A percentile compares a stretch with the other conserved stretches of the same genome.
phyloP scores from a whole-genome alignment of 2,329 filamentous ascomycete species.

The Pseudopyrenochaeta lycopersici region DNA sequence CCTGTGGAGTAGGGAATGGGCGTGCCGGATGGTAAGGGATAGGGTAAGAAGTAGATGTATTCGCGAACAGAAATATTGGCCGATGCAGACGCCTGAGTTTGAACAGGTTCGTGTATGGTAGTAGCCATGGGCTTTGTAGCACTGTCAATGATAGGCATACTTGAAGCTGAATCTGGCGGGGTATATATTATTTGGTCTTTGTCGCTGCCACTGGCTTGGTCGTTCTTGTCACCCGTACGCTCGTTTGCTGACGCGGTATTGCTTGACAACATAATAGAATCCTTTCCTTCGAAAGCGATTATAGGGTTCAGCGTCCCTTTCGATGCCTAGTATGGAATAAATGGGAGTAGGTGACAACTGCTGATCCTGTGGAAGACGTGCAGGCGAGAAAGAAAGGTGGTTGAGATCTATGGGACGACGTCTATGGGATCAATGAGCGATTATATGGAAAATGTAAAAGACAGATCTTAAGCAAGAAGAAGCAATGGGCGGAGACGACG shows the following conservation, averaged over 20 bases:
- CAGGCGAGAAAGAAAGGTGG: background rate
- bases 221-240: background rate
- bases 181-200: conserved; percentile 7
- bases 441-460: background rate
- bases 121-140: background rate
- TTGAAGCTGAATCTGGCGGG: conserved; percentile 2
- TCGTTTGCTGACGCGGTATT: background rate
- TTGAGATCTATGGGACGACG: background rate
- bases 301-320: background rate
- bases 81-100: background rate
- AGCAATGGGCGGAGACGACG: too few species aligned
- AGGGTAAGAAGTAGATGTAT: conserved; percentile 67
- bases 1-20: conserved; percentile 39
- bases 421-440: background rate
- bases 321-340: background rate
- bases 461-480: background rate
- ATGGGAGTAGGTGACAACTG: background rate
- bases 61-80: conserved; percentile 64
- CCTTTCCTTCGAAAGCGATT: background rate
- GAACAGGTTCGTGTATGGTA: background rate
- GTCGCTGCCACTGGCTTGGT: background rate
- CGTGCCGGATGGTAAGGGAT: conserved; percentile 34
- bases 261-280: background rate
- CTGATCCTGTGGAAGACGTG: background rate
- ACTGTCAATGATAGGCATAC: conserved; percentile 3